Evolutionary conservation across 31 red algal species (phyloP), one percentile per base, ranked within the genome.

Genomic region (Odonthalia washingtoniensis): DNA sequence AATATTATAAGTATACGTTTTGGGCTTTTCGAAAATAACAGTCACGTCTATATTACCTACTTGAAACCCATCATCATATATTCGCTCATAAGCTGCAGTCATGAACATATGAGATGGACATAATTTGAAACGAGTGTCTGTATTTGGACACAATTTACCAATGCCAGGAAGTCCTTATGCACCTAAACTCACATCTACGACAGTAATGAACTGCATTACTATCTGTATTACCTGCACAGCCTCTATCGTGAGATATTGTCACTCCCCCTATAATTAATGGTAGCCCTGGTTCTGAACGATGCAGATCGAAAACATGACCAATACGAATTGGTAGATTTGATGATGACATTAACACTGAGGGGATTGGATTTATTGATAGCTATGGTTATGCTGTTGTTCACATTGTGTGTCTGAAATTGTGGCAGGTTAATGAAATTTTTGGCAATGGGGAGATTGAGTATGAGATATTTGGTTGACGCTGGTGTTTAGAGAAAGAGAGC

Each of bases 1-100:
- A 18, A 74, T 74, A 81, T 98, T 98, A 74, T 96, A 86, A 3
- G 96, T 85, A 3, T 93, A 86, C 78, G 95, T 36, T 87, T 98
- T 98, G 2, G 96, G 96, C 80, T 77, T 53, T 70, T 98, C 96
- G 64, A 98, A 67, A n/a, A 98, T 94, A 18, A 98, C 77, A 17
- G 96, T 98, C 3, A 98, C 91, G 76, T 98, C 96, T 57, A 98
- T 28, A 72, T 98, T 98, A 49, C 87, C 85, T n/a, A 98, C 64
- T 57, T 49, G 45, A 46, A 91, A 98, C 24, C 96, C 89, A 32
- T 33, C 62, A 9, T 86, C 26, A 9, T 62, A 30, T 87, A 98
- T 93, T 40, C 45, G 45, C 66, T 94, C 90, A 3, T 87, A 81
- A 17, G 93, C 94, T 27, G 87, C 96, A 34, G 77, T 64, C 80